phyloP scores from a whole-genome alignment of 1,139 yeast genomes.

The Suzukiozyma palmioleophila region DNA sequence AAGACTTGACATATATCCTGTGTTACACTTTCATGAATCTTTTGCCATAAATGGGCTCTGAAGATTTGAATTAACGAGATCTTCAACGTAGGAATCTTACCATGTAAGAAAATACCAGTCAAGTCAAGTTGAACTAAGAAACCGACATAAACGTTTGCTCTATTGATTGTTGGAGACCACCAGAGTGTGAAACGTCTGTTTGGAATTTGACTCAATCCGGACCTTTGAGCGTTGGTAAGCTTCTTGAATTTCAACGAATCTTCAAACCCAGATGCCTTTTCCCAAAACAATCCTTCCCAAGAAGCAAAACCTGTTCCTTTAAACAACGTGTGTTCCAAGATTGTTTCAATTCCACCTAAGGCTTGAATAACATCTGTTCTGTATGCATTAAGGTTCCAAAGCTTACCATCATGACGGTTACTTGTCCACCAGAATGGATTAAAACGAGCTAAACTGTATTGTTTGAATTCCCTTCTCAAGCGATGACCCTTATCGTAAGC shows the following conservation, averaged over 20 bases:
- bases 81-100: slow-evolving; percentile 95
- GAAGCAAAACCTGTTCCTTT: slow-evolving; percentile 97
- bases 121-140: slow-evolving; percentile 92
- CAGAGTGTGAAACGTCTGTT: slow-evolving; percentile 94
- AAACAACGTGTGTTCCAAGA: slow-evolving; percentile 89
- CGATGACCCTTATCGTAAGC: slow-evolving; percentile 96
- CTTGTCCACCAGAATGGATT: slow-evolving; percentile 98
- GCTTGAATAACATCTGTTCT: slow-evolving; percentile 97
- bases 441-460: slow-evolving; percentile 62
- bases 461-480: slow-evolving; percentile 73
- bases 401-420: slow-evolving; percentile 87
- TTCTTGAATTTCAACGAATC: slow-evolving; percentile 93
- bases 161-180: slow-evolving; percentile 99
- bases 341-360: slow-evolving; percentile 94
- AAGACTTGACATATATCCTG: slow-evolving; percentile 90
- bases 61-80: slow-evolving; percentile 94
- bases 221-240: slow-evolving; percentile 93
- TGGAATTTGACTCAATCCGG: slow-evolving; percentile 97
- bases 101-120: slow-evolving; percentile 95
- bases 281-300: slow-evolving; percentile 99
- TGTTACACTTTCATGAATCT: slow-evolving; percentile 93
- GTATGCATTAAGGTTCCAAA: slow-evolving; percentile 92
- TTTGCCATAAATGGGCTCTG: slow-evolving; percentile 98
- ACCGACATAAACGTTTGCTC: slow-evolving; percentile 98
- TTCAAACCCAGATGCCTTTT: slow-evolving; percentile 93